phyloP scores from a whole-genome alignment of 1,284 basidiomycete genomes.

The Rhodotorula sp. region DNA sequence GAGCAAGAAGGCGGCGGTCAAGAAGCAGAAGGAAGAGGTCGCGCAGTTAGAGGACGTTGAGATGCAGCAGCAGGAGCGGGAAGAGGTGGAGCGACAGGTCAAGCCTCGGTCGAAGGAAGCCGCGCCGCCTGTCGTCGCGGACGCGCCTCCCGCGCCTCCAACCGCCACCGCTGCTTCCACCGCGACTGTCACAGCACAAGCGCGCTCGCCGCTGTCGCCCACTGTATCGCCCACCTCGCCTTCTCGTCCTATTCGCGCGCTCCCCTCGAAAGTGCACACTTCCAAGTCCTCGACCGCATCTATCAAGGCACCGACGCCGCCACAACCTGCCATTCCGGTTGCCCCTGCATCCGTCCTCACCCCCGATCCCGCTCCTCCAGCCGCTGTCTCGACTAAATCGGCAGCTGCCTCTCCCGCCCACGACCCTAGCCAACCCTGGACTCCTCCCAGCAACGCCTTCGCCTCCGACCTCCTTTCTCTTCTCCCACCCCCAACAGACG shows the following conservation, averaged over 20 bases:
- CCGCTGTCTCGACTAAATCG: background rate
- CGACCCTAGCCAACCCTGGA: background rate
- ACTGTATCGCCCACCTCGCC: background rate
- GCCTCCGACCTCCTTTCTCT: background rate
- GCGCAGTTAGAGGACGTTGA: background rate
- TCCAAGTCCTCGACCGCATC: conserved; percentile 18
- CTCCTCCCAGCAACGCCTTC: conserved; percentile 12
- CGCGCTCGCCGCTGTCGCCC: background rate
- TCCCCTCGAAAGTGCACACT: conserved; percentile 22
- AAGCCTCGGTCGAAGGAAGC: background rate
- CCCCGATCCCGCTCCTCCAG: background rate
- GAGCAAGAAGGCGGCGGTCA: background rate
- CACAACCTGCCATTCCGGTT: background rate
- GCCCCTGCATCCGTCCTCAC: background rate
- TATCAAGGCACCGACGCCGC: background rate
- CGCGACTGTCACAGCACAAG: background rate
- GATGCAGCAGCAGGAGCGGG: background rate
- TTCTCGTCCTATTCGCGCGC: conserved; percentile 13
- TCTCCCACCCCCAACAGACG: conserved; percentile 9
- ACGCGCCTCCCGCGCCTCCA: too few species aligned
- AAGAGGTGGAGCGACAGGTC: background rate
- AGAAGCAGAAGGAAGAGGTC: background rate
- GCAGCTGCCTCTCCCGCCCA: background rate
- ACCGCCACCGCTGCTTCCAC: background rate
- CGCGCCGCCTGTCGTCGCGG: background rate